These are phyloP conservation scores for Nannochloris sp. DNA, from an alignment of 139 green algal genomes.

Conservation along the genomic window DNA sequence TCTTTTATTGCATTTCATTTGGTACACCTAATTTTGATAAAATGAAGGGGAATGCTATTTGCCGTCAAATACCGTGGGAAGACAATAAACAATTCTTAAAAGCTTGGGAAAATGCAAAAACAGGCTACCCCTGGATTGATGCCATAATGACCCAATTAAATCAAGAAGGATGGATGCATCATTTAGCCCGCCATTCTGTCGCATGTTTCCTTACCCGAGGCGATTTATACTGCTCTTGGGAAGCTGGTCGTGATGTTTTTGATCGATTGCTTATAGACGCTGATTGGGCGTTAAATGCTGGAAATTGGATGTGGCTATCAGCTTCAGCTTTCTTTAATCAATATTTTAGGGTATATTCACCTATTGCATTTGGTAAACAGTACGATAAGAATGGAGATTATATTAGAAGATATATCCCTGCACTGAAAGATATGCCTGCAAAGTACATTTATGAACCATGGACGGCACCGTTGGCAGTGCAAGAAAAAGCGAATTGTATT, in stretches of 20 bases:
- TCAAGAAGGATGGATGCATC: constrained; percentile 85
- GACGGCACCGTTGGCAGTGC: constrained; percentile 77
- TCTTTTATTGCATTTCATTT: constrained; percentile 44
- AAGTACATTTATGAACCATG: constrained; percentile 97
- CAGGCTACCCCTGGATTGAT: constrained; percentile 75
- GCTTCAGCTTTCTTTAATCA: constrained; percentile 84
- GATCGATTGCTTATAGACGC: constrained; percentile 84
- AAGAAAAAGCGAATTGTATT: constrained; percentile 76
- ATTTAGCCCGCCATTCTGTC: constrained; percentile 83
- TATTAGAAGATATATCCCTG: constrained; percentile 80
- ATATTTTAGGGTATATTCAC: constrained; percentile 66
- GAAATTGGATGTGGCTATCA: constrained; percentile 94
- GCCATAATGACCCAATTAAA: constrained; percentile 85
- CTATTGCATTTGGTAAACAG: constrained; percentile 83
- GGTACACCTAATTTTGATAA: constrained; percentile 70
- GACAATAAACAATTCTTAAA: constrained; percentile 47
- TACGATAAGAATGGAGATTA: constrained; percentile 84
- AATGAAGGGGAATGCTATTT: constrained; percentile 88
- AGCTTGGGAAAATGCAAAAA: constrained; percentile 61
- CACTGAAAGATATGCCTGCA: constrained; percentile 81
- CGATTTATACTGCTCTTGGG: constrained; percentile 61
- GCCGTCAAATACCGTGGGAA: constrained; percentile 74
- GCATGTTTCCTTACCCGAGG: constrained; percentile 95
- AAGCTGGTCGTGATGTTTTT: constrained; percentile 79
- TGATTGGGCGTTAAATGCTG: constrained; percentile 74